A percentile compares a stretch with the other conserved stretches of the same genome.
These are phyloP conservation scores for Chamaenerion angustifolium DNA, from an alignment of 345 rosid species.

Conservation along the genomic window DNA sequence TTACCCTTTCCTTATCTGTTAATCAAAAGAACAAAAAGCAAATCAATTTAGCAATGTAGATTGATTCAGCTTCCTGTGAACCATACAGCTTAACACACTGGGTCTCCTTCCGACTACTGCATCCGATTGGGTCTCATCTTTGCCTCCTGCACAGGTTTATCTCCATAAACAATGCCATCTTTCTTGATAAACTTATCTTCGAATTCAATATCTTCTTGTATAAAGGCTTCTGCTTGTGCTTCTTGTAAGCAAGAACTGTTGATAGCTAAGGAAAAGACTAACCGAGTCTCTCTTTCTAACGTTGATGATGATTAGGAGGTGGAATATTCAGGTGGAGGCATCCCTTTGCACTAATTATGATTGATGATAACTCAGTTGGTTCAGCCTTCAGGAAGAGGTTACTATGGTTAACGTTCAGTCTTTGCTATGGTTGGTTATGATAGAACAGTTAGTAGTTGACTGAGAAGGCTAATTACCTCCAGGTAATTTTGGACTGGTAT, in stretches of 20 bases:
- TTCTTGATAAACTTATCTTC: not conserved
- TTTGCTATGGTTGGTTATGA: too few species aligned
- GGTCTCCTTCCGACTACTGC: constrained; percentile 99
- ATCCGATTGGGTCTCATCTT: constrained; percentile 97
- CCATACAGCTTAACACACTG: constrained; percentile 75
- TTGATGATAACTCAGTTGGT: not conserved
- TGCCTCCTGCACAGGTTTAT: constrained; percentile 86
- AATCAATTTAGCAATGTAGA: not conserved
- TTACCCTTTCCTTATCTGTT: not conserved
- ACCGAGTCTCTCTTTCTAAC: too few species aligned
- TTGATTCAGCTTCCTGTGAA: not conserved
- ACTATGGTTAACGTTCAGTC: too few species aligned
- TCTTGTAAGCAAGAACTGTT: too few species aligned
- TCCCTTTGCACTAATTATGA: constrained; percentile 21
- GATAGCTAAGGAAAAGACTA: too few species aligned
- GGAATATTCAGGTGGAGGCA: constrained; percentile 85
- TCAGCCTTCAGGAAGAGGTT: too few species aligned
- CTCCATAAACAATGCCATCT: constrained; percentile 1
- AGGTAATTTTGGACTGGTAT: too few species aligned
- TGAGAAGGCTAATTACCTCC: too few species aligned
- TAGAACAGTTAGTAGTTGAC: too few species aligned
- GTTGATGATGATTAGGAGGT: constrained; percentile 47
- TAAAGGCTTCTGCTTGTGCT: too few species aligned
- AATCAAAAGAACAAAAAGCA: not conserved
- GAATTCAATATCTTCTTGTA: too few species aligned